Conservation (phyloP, 139 green algal genomes). For the Pseudopediastrum boryanum region DNA sequence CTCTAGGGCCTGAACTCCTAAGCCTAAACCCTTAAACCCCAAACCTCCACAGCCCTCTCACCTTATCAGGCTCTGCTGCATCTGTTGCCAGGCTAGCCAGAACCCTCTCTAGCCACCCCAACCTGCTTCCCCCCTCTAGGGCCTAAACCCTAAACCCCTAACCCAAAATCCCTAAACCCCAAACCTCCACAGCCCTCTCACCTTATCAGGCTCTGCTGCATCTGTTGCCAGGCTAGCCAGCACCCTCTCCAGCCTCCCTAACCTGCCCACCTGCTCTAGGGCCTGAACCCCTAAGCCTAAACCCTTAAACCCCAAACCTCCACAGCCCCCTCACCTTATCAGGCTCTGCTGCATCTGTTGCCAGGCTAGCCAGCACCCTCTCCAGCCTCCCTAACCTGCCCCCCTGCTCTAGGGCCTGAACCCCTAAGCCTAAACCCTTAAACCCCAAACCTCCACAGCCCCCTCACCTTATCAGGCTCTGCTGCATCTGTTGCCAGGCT, state of each 20-base stretch:
- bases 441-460: no score
- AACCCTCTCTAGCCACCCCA: not conserved
- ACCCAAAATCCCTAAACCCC: no score
- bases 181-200: no score
- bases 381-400: constrained; percentile 27
- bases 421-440: no score
- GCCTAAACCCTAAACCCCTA: no score
- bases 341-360: constrained; percentile 29
- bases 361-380: constrained; percentile 33
- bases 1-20: no score
- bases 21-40: no score
- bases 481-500: constrained; percentile 27
- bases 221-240: constrained; percentile 33
- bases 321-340: constrained; percentile 28
- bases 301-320: no score
- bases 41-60: no score
- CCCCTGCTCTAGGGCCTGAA: no score
- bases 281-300: no score
- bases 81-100: not conserved
- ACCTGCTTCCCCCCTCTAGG: not conserved
- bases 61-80: not conserved
- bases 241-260: constrained; percentile 29
- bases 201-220: constrained; percentile 31
- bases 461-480: constrained; percentile 32
- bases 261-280: no score